These are phyloP conservation scores for Leishmania mexicana DNA, from an alignment of 208 protist genomes.

Conservation along the genomic window DNA sequence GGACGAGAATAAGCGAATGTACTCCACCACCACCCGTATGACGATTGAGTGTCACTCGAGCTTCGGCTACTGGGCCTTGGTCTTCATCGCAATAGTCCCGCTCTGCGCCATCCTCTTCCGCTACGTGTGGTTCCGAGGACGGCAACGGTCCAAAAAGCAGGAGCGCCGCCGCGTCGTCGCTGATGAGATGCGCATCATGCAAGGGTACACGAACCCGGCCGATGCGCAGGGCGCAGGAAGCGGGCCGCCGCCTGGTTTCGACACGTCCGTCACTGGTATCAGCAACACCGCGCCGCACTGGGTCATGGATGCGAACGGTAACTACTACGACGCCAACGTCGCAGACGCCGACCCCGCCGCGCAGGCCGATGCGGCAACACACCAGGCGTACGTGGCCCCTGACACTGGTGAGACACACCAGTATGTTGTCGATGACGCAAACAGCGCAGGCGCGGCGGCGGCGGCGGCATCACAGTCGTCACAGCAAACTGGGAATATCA, in stretches of 20 bases:
- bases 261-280: constrained; percentile 14
- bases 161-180: constrained; percentile 51
- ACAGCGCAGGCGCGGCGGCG: not conserved
- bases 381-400: constrained; percentile 34
- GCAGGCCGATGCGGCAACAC: not conserved
- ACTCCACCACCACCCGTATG: constrained; percentile 19
- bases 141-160: constrained; percentile 52
- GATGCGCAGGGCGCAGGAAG: not conserved
- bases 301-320: constrained; percentile 54
- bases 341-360: constrained; percentile 12
- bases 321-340: constrained; percentile 49
- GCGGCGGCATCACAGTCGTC: constrained; percentile 7
- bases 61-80: constrained; percentile 64
- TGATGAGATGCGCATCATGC: constrained; percentile 67
- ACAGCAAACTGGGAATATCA: not conserved
- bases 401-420: constrained; percentile 36
- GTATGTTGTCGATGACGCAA: constrained; percentile 14
- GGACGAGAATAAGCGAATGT: constrained; percentile 40
- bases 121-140: constrained; percentile 61
- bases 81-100: constrained; percentile 51
- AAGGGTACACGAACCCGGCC: constrained; percentile 37
- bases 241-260: constrained; percentile 16
- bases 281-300: constrained; percentile 24
- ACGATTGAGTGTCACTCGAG: constrained; percentile 35
- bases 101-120: constrained; percentile 49